phyloP scores from a whole-genome alignment of 1,284 basidiomycete genomes.

The Neotropicomus parvogracilis region DNA sequence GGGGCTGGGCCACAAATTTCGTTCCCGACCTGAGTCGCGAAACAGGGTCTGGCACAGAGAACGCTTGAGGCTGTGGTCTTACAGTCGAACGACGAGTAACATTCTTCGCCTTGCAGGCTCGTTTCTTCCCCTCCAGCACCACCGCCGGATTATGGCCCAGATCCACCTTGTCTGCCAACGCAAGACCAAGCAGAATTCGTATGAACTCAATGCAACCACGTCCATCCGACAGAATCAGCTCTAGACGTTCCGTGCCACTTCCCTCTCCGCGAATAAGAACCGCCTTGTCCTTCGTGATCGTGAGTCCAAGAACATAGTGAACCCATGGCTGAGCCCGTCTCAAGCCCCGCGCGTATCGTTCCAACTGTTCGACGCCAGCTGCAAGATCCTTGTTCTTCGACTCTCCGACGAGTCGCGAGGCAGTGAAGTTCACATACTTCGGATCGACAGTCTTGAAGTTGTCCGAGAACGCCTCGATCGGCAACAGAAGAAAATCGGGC shows the following conservation, averaged over 20 bases:
- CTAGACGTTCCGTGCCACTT: not conserved
- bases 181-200: not conserved
- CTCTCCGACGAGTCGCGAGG: constrained; percentile 13
- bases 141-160: not conserved
- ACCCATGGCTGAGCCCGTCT: no score
- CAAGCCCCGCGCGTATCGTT: not conserved
- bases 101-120: no score
- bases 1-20: no score
- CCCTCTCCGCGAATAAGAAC: not conserved
- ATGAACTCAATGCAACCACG: not conserved
- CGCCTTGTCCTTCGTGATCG: not conserved
- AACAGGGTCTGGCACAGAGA: no score
- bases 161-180: not conserved
- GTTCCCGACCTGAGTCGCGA: no score
- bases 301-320: no score
- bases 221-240: not conserved
- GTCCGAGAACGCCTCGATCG: no score
- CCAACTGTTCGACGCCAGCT: not conserved
- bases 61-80: no score
- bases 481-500: no score
- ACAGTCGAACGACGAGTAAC: not conserved
- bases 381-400: constrained; percentile 4
- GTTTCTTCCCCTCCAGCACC: not conserved
- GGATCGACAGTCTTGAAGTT: constrained; percentile 2
- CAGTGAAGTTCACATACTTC: constrained; percentile 16